Conservation (phyloP, 768 basidiomycete species). For the Royoungia palumana region DNA sequence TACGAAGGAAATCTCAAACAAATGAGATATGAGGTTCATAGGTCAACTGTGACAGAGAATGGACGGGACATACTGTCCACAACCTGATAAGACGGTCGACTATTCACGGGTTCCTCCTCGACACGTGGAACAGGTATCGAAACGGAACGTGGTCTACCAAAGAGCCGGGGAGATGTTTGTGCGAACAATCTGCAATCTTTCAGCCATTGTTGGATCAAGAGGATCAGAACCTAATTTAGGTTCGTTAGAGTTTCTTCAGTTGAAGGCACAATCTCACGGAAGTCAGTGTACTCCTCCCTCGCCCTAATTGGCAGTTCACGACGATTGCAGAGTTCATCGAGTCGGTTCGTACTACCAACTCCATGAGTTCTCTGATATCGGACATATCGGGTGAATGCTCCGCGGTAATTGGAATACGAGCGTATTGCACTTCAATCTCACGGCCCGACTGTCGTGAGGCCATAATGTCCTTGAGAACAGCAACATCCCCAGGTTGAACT, state of each 20-base stretch:
- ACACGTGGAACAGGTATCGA: conserved; percentile 34
- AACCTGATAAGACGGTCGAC: conserved; percentile 72
- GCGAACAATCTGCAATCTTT: conserved; percentile 33
- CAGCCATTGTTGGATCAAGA: conserved; percentile 85
- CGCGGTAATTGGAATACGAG: conserved; percentile 89
- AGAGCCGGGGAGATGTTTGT: conserved; percentile 30
- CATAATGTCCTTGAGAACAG: conserved; percentile 89
- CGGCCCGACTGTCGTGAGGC: conserved; percentile 41
- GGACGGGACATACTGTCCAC: conserved; percentile 72
- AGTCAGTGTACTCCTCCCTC: conserved; percentile 89
- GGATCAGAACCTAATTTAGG: conserved; percentile 60
- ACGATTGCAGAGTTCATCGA: conserved; percentile 77
- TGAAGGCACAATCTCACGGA: conserved; percentile 48
- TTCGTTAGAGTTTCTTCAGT: conserved; percentile 1
- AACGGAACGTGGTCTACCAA: conserved; percentile 42
- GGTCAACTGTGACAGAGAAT: neutral
- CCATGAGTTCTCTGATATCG: conserved; percentile 74
- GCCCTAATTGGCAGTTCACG: conserved; percentile 92
- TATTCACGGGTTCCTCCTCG: conserved; percentile 29
- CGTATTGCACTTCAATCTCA: conserved; percentile 69
- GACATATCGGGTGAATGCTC: conserved; percentile 76
- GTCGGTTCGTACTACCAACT: conserved; percentile 67
- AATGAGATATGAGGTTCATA: conserved; percentile 4
- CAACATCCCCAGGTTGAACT: conserved; percentile 64
- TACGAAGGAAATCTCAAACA: conserved; percentile 68